Evolutionary conservation across 768 basidiomycete genomes (phyloP).

Genomic region (Kwoniella sp.): DNA sequence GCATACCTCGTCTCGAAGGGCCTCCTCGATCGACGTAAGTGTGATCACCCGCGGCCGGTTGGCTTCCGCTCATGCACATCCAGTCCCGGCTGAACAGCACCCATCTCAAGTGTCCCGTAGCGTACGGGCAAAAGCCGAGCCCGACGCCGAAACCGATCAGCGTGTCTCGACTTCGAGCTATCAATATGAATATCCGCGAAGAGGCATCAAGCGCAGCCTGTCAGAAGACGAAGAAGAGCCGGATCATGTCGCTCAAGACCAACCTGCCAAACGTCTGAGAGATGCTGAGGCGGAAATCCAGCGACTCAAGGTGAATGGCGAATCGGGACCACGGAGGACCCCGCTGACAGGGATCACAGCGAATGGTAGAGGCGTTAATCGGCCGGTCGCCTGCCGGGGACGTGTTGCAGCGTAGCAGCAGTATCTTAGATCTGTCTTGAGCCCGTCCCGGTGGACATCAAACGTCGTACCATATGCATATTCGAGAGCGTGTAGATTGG

Average conservation of each 20-base stretch:
- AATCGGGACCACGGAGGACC: no score
- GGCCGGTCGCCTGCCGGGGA: no score
- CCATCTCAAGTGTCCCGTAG: slow-evolving; percentile 4
- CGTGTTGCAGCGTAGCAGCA: no score
- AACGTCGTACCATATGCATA: no score
- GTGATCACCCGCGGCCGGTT: not conserved
- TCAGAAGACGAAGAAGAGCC: not conserved
- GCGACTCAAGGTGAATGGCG: not conserved
- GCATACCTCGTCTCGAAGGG: not conserved
- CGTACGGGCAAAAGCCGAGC: slow-evolving; percentile 9
- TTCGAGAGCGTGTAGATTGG: no score
- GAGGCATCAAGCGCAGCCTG: not conserved
- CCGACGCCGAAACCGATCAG: not conserved
- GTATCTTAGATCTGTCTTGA: no score
- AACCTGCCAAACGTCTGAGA: not conserved
- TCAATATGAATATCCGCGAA: not conserved
- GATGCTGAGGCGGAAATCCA: not conserved
- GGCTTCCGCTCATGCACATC: not conserved
- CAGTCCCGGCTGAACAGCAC: slow-evolving; percentile 14
- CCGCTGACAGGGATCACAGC: no score
- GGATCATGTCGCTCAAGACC: no score
- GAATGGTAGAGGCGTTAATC: no score
- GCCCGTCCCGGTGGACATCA: no score
- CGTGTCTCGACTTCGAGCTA: no score
- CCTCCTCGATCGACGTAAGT: slow-evolving; percentile 5